A percentile compares a stretch with the other conserved stretches of the same genome.
phyloP scores from a whole-genome alignment of 176 grass and related monocot genomes.

The Puya raimondii region DNA sequence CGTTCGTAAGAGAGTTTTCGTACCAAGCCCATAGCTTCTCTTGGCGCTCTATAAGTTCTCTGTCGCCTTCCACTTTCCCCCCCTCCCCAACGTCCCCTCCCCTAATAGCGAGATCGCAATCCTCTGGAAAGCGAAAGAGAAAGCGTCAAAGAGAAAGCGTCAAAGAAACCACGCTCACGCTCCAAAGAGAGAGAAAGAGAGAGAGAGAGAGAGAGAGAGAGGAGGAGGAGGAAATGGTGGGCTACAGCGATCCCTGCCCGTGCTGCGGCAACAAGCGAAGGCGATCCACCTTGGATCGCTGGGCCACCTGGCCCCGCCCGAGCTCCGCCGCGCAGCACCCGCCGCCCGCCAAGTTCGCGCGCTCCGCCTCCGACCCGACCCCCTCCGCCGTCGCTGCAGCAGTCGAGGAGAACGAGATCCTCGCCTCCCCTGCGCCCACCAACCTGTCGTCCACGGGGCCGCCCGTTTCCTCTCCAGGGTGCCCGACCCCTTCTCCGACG shows the following conservation, averaged over 20 bases:
- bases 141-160: neutral
- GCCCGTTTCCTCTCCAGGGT: neutral
- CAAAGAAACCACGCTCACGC: neutral
- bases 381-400: neutral
- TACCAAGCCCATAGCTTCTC: neutral
- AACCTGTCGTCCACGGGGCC: neutral
- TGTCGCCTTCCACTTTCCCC: neutral
- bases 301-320: neutral
- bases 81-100: neutral
- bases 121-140: neutral
- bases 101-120: neutral
- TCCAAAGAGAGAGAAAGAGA: neutral
- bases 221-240: neutral
- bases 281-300: slow-evolving; percentile 4
- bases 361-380: neutral
- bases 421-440: neutral
- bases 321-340: neutral
- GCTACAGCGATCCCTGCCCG: neutral
- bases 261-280: slow-evolving; percentile 3
- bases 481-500: neutral
- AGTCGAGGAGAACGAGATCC: neutral
- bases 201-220: slow-evolving; percentile 3
- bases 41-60: neutral
- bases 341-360: neutral
- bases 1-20: neutral